Conservation (phyloP, 148 eudicot species). For the Bassia scoparia region DNA sequence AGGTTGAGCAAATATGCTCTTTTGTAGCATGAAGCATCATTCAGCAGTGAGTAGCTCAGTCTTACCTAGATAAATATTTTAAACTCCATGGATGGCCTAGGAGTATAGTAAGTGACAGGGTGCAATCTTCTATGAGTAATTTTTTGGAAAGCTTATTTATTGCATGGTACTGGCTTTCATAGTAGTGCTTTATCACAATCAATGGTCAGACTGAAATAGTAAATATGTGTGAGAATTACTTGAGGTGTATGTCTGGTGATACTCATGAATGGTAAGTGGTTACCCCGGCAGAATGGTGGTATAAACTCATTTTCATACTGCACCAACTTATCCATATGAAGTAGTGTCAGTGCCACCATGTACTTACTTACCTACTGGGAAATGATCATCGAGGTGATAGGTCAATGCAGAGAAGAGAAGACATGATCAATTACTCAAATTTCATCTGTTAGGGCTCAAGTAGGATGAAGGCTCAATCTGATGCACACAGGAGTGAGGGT, state of each 20-base stretch:
- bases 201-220: slow-evolving; percentile 4
- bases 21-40: too few relatives aligned
- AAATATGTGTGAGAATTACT: slow-evolving; percentile 3
- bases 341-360: slow-evolving; percentile 1
- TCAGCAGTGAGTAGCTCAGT: background rate
- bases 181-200: background rate
- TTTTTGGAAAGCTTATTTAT: background rate
- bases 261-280: background rate
- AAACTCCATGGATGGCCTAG: background rate
- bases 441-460: background rate
- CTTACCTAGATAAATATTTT: background rate
- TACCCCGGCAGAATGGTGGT: background rate
- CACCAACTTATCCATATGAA: slow-evolving; percentile 2
- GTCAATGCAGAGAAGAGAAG: background rate
- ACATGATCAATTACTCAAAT: background rate
- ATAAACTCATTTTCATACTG: background rate
- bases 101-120: too few relatives aligned
- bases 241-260: background rate
- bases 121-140: too few relatives aligned
- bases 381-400: background rate
- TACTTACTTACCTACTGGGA: background rate
- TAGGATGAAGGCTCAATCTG: too few relatives aligned
- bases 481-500: slow-evolving; percentile 6
- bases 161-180: background rate
- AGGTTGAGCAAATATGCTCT: too few relatives aligned